Conservation (phyloP, 2,329 filamentous ascomycete species). For the Pseudocercospora fijiensis region DNA sequence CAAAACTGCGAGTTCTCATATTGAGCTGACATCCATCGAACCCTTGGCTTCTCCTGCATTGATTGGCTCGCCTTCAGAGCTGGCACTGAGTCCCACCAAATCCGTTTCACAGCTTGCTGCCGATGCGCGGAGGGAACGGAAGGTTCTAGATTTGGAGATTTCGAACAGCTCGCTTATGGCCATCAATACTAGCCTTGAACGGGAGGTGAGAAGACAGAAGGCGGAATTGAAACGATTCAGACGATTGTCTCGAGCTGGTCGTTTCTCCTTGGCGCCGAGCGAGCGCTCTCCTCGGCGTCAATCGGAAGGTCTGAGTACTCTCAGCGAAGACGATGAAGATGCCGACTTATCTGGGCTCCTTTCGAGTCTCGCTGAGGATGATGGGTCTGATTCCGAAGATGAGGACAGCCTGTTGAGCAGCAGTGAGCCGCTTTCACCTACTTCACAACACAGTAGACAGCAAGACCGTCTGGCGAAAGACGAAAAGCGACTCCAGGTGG, state of each 20-base stretch:
- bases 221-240: slow-evolving; percentile 82
- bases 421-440: slow-evolving; percentile 34
- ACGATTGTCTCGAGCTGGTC: slow-evolving; percentile 78
- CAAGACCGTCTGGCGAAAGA: slow-evolving; percentile 66
- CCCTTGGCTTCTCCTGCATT: slow-evolving; percentile 27
- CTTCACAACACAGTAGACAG: slow-evolving; percentile 44
- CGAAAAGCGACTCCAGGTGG: slow-evolving; percentile 77
- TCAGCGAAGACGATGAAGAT: slow-evolving; percentile 39
- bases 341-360: slow-evolving; percentile 31
- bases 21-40: slow-evolving; percentile 30
- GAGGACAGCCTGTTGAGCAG: slow-evolving; percentile 36
- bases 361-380: slow-evolving; percentile 26
- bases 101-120: slow-evolving; percentile 73
- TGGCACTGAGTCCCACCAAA: slow-evolving; percentile 39
- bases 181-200: slow-evolving; percentile 89
- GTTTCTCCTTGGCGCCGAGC: slow-evolving; percentile 58
- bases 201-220: slow-evolving; percentile 87
- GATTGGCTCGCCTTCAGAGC: slow-evolving; percentile 19
- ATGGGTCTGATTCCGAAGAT: slow-evolving; percentile 15
- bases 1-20: slow-evolving; percentile 18
- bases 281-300: slow-evolving; percentile 40
- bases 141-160: slow-evolving; percentile 94
- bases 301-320: slow-evolving; percentile 32
- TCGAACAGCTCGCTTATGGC: slow-evolving; percentile 92
- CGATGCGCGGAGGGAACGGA: slow-evolving; percentile 87